phyloP scores from a whole-genome alignment of 805 yeast species.

The Sugiyamaella lignohabitans region DNA sequence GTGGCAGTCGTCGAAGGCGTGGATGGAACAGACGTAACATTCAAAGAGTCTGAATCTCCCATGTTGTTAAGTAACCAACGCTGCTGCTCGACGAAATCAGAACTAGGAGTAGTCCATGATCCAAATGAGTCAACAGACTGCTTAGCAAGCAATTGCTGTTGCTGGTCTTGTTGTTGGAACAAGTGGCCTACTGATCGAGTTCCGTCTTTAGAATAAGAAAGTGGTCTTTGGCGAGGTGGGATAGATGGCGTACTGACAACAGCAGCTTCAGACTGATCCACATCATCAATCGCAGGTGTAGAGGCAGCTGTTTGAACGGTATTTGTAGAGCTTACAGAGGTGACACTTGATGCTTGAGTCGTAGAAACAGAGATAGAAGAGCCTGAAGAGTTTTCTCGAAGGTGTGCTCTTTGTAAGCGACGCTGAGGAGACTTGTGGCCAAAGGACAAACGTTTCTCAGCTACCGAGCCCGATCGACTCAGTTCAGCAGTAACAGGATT shows the following conservation, averaged over 20 bases:
- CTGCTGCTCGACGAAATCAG: constrained; percentile 26
- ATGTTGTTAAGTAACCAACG: constrained; percentile 20
- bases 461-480: background rate
- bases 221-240: background rate
- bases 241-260: background rate
- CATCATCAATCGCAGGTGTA: background rate
- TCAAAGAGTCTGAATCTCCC: constrained; percentile 3
- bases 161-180: background rate
- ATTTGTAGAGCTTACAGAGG: background rate
- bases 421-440: no score
- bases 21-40: constrained; percentile 1
- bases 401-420: no score
- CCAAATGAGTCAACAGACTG: constrained; percentile 21
- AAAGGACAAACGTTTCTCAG: background rate
- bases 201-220: background rate
- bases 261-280: background rate
- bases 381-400: constrained; percentile 1
- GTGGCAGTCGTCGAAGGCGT: background rate
- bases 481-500: background rate
- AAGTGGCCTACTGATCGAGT: background rate
- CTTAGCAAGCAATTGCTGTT: constrained; percentile 4
- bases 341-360: background rate
- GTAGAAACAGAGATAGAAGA: background rate
- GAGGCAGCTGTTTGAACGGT: background rate
- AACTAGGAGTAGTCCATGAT: constrained; percentile 18